phyloP scores from a whole-genome alignment of 2,329 filamentous ascomycete genomes.

The Dothistroma septosporum region DNA sequence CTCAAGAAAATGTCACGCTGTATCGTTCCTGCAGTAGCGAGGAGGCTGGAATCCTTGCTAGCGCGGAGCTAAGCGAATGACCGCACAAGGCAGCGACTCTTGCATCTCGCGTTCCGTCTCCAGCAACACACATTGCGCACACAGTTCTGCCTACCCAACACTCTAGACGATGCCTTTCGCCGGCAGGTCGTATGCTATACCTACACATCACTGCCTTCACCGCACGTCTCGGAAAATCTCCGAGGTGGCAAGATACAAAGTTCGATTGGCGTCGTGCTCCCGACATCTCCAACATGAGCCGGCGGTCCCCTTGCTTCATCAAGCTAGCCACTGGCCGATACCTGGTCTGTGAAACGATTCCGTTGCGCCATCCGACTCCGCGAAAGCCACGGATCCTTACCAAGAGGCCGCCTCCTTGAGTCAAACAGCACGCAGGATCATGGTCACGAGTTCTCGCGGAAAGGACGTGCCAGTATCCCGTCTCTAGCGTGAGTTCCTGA shows the following conservation, averaged over 20 bases:
- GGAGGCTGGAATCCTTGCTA: slow-evolving; percentile 1
- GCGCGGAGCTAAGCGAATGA: neutral
- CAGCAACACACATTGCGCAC: neutral
- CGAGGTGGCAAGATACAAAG: slow-evolving; percentile 14
- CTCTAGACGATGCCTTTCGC: neutral
- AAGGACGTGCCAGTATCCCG: slow-evolving; percentile 19
- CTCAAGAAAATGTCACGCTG: neutral
- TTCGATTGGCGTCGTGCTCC: slow-evolving; percentile 9
- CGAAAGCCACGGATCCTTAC: slow-evolving; percentile 12
- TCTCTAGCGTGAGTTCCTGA: slow-evolving; percentile 5
- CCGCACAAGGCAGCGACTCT: neutral
- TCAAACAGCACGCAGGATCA: slow-evolving; percentile 7
- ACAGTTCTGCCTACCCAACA: slow-evolving; percentile 4
- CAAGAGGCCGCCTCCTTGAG: slow-evolving; percentile 19
- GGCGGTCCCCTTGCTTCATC: slow-evolving; percentile 11
- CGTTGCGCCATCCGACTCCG: slow-evolving; percentile 7
- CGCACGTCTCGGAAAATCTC: neutral
- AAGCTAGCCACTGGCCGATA: slow-evolving; percentile 13
- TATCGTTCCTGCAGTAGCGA: neutral
- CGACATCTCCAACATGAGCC: slow-evolving; percentile 5
- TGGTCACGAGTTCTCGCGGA: neutral
- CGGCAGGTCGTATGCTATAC: neutral
- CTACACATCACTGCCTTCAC: neutral
- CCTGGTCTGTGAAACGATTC: slow-evolving; percentile 19
- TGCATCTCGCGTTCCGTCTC: neutral